phyloP scores from a whole-genome alignment of 169 alveolate species.

The Plasmodium vinckei region DNA sequence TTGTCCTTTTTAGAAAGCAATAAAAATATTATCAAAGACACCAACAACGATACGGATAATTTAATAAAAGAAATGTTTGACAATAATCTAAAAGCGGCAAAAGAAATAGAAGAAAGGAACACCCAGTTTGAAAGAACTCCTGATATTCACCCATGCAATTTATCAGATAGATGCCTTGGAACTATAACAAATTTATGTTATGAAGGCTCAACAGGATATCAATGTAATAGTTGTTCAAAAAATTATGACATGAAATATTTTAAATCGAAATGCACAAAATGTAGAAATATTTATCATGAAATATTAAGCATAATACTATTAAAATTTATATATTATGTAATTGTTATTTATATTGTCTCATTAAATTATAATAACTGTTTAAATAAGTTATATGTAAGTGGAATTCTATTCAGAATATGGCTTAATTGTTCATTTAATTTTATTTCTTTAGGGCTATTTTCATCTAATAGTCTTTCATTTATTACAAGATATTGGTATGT shows the following conservation, averaged over 20 bases:
- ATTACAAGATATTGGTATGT: slow-evolving; percentile 51
- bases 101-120: slow-evolving; percentile 65
- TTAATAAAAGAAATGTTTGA: slow-evolving; percentile 36
- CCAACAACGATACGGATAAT: not conserved
- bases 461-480: slow-evolving; percentile 39
- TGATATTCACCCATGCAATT: slow-evolving; percentile 80
- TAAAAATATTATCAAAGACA: not conserved
- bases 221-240: slow-evolving; percentile 80
- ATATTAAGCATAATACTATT: slow-evolving; percentile 36
- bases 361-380: slow-evolving; percentile 48
- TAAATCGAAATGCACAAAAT: slow-evolving; percentile 79
- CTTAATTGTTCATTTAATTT: slow-evolving; percentile 54
- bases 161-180: slow-evolving; percentile 81
- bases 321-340: slow-evolving; percentile 53
- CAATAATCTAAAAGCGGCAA: slow-evolving; percentile 50
- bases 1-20: slow-evolving; percentile 17
- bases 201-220: slow-evolving; percentile 84
- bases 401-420: slow-evolving; percentile 72
- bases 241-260: slow-evolving; percentile 80
- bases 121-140: slow-evolving; percentile 75
- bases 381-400: slow-evolving; percentile 59
- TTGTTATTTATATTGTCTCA: slow-evolving; percentile 55
- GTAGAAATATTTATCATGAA: slow-evolving; percentile 66
- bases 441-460: slow-evolving; percentile 62
- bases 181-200: slow-evolving; percentile 75